These are phyloP conservation scores for Penicillium paneum DNA, from an alignment of 2,329 filamentous ascomycete species.

Conservation along the genomic window DNA sequence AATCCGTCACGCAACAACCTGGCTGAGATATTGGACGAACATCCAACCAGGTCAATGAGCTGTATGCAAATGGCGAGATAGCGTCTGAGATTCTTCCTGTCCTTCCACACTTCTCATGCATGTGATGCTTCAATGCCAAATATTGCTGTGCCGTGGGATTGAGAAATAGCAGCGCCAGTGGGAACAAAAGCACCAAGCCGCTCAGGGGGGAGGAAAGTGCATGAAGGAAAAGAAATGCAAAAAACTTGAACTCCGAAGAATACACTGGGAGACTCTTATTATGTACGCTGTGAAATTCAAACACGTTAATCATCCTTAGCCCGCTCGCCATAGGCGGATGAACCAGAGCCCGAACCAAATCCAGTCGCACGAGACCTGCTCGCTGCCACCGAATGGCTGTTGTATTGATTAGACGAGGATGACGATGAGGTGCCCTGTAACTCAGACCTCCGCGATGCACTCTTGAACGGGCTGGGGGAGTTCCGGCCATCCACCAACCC, in stretches of 20 bases:
- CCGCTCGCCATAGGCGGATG: conserved; percentile 19
- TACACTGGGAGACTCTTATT: conserved; percentile 19
- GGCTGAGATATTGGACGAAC: not conserved
- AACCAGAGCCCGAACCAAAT: conserved; percentile 11
- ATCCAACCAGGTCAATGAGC: not conserved
- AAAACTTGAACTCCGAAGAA: conserved; percentile 5
- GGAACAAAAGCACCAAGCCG: conserved; percentile 17
- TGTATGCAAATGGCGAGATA: not conserved
- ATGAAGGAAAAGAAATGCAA: conserved; percentile 10
- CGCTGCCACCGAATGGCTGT: conserved; percentile 28
- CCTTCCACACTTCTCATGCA: not conserved
- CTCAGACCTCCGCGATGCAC: conserved; percentile 16
- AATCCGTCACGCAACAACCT: not conserved
- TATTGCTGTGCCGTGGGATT: not conserved
- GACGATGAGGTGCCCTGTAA: conserved; percentile 21
- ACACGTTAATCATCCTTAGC: conserved; percentile 31
- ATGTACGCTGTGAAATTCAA: conserved; percentile 21
- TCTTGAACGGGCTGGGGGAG: conserved; percentile 18
- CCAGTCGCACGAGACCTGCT: conserved; percentile 36
- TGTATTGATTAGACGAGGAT: conserved; percentile 25
- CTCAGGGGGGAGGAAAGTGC: conserved; percentile 7
- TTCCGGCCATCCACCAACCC: conserved; percentile 28
- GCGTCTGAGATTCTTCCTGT: not conserved
- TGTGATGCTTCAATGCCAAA: not conserved
- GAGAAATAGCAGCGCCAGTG: not conserved